phyloP scores from a whole-genome alignment of 257 asterid species.

The Nicotiana knightiana region DNA sequence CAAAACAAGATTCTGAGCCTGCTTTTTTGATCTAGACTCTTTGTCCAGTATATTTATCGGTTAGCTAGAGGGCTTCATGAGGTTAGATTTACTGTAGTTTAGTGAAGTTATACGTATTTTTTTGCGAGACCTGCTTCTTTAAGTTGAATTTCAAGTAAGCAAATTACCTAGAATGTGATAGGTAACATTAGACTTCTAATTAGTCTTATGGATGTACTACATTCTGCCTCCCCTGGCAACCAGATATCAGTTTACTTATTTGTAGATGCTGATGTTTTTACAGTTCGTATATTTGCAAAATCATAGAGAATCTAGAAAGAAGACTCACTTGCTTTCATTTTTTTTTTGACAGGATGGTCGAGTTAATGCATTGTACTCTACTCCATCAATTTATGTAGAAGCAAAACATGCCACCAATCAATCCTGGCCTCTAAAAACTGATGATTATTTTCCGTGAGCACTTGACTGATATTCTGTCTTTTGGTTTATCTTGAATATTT shows the following conservation, averaged over 20 bases:
- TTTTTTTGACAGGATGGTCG: conserved; percentile 62
- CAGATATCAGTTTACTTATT: not conserved
- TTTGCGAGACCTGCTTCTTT: not conserved
- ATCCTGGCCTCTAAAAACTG: conserved; percentile 72
- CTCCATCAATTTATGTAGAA: conserved; percentile 78
- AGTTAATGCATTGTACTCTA: conserved; percentile 78
- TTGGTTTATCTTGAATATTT: not conserved
- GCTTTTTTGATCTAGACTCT: not conserved
- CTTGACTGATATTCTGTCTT: conserved; percentile 6
- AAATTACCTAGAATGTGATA: not conserved
- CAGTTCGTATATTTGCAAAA: not conserved
- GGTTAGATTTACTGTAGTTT: not conserved
- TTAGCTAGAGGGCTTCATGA: not conserved
- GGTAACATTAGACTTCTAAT: not conserved
- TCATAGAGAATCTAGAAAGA: not conserved
- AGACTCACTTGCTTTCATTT: not conserved
- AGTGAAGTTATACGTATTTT: not conserved
- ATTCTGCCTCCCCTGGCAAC: not conserved
- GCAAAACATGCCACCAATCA: conserved; percentile 56
- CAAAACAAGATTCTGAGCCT: not conserved
- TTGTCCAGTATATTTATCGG: not conserved
- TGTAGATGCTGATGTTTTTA: not conserved
- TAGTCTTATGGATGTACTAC: too few species aligned
- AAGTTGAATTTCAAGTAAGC: not conserved
- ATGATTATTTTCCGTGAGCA: conserved; percentile 88